These are phyloP conservation scores for Penicillium nucicola DNA, from an alignment of 495 filamentous ascomycete species.

Conservation along the genomic window DNA sequence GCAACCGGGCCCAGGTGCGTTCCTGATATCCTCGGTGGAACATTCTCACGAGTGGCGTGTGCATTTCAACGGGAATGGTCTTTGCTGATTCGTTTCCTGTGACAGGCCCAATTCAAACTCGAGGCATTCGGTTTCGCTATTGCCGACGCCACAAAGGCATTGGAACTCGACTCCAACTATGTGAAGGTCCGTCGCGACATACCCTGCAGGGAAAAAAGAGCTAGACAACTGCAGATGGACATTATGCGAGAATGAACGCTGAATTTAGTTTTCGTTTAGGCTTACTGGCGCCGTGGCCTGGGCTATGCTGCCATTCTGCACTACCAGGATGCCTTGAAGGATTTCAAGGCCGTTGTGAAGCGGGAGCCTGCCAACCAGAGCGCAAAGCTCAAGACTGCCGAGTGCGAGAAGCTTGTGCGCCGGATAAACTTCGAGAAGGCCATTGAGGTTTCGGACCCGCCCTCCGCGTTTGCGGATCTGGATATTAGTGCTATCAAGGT, in stretches of 20 bases:
- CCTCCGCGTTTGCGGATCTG: conserved; percentile 85
- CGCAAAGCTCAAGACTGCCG: conserved; percentile 82
- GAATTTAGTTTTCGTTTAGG: conserved; percentile 46
- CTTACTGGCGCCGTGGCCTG: conserved; percentile 91
- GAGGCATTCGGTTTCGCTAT: conserved; percentile 93
- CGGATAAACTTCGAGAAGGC: conserved; percentile 88
- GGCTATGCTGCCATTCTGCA: conserved; percentile 86
- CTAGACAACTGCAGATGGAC: neutral
- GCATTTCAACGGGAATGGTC: neutral
- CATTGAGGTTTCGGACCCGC: conserved; percentile 89
- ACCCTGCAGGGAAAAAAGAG: neutral
- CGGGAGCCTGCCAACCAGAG: conserved; percentile 83
- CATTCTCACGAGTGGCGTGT: neutral
- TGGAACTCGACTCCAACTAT: conserved; percentile 84
- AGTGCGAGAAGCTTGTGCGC: conserved; percentile 90
- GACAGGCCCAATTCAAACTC: conserved; percentile 86
- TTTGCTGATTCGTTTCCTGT: conserved; percentile 5
- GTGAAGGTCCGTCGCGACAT: conserved; percentile 61
- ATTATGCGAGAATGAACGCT: neutral
- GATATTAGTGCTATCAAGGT: conserved; percentile 82
- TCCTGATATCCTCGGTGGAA: conserved; percentile 2
- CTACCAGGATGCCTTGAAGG: conserved; percentile 80
- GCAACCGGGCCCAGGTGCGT: conserved; percentile 88
- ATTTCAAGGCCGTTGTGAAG: conserved; percentile 89
- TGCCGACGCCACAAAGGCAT: conserved; percentile 87